Evolutionary conservation across 495 filamentous ascomycete species (phyloP), one percentile per base, ranked within the genome.

Genomic region (Paragyromitra xinjiangensis): DNA sequence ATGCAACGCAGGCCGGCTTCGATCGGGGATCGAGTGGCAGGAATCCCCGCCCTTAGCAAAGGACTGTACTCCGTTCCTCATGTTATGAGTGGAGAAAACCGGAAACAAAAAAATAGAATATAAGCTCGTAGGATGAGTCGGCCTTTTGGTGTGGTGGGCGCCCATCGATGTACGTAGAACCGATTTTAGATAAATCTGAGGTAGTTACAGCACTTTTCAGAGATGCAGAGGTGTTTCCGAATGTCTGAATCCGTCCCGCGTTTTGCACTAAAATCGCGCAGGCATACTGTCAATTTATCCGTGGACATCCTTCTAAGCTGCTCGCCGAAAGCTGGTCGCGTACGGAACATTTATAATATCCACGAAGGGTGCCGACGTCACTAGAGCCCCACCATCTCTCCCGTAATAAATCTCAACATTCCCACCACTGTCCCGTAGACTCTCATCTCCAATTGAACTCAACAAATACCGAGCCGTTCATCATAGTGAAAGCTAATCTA

Each of bases 261-360:
- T 73, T 34, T 65, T 40, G 19, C 50, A 71, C 68, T 75, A 64
- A 77, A 77, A 73, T 67, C 74, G 74, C 74, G 58, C 74, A 77
- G 69, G 42, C 45, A 63, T 39, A 64, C 70, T 34, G 50, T 24
- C 39, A 66, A 66, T 73, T 77, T 77, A 77, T 77, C 73, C 73
- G 59, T 40, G 58, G 67, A 34, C 39, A 71, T 71, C 53, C 56
- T 39, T 34, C 34, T 19, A 71, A 58, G 39, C 48, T 71, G 59
- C 29, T 58, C 12, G 34, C 48, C 34, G 62, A 64, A 29, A 48
- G 61, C 59, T 65, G 66, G 51, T 58, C 22, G 66, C 24, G 40
- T 40, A 59, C 22, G 24, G 40, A 42, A 69, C 45, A 44, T 69
- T 53, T 75, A 65, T 72, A 73, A 66, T 73, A 77, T n/a, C n/a